Evolutionary conservation across 805 yeast genomes (phyloP).

Genomic region (Lipomyces yamadae): DNA sequence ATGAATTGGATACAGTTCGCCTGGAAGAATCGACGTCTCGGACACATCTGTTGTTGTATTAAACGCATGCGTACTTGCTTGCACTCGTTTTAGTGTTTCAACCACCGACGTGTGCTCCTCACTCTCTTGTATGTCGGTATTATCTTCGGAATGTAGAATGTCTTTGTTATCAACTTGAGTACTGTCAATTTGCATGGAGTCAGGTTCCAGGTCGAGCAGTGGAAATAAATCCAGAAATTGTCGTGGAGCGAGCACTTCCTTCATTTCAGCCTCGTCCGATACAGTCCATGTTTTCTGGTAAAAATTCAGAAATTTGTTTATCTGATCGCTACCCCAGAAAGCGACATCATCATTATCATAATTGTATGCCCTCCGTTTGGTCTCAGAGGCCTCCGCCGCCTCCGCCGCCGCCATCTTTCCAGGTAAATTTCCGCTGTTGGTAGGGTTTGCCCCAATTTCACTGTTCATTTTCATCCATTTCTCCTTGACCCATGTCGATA

Average conservation of each 20-base stretch:
- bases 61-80: neutral
- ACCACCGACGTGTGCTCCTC: neutral
- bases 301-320: slow-evolving; percentile 25
- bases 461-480: slow-evolving; percentile 17
- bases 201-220: neutral
- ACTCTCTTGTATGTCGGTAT: neutral
- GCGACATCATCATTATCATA: slow-evolving; percentile 21
- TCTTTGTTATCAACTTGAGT: slow-evolving; percentile 1
- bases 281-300: slow-evolving; percentile 29
- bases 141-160: slow-evolving; percentile 6
- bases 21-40: slow-evolving; percentile 7
- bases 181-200: neutral
- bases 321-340: slow-evolving; percentile 23
- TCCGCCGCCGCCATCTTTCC: slow-evolving; percentile 15
- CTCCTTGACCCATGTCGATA: slow-evolving; percentile 13
- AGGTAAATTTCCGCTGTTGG: slow-evolving; percentile 18
- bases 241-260: slow-evolving; percentile 18
- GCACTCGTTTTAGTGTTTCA: neutral
- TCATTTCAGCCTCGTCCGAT: slow-evolving; percentile 22
- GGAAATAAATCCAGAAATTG: slow-evolving; percentile 32
- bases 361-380: slow-evolving; percentile 8
- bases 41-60: neutral
- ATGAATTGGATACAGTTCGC: slow-evolving; percentile 17
- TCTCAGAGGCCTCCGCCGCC: neutral
- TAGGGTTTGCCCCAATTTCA: neutral